These are phyloP conservation scores for Acacia crassicarpa DNA, from an alignment of 306 rosid genomes.

Conservation along the genomic window DNA sequence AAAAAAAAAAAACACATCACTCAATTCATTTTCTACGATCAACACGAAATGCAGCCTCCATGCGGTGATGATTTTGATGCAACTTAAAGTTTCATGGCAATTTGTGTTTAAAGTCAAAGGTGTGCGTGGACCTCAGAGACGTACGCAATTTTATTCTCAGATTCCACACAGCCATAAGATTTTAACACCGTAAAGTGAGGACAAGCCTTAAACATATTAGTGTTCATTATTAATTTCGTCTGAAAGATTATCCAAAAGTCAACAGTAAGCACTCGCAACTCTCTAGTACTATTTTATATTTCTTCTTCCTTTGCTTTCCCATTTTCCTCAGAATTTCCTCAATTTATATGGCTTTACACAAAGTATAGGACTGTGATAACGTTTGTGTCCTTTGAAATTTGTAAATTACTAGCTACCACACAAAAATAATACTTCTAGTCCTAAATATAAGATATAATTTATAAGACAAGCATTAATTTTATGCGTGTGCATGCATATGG, in stretches of 20 bases:
- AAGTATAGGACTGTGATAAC: too few species aligned
- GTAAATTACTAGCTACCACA: too few species aligned
- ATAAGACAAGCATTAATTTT: too few species aligned
- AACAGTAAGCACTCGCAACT: conserved; percentile 31
- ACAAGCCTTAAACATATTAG: neutral
- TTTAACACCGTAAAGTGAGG: conserved; percentile 32
- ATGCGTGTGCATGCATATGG: too few species aligned
- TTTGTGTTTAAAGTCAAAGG: conserved; percentile 48
- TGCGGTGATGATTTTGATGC: conserved; percentile 21
- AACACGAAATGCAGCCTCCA: conserved; percentile 33
- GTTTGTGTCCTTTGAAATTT: too few species aligned
- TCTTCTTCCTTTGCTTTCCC: neutral
- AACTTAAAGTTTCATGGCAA: conserved; percentile 29
- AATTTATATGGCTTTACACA: neutral
- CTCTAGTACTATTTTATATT: neutral
- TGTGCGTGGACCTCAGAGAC: conserved; percentile 31
- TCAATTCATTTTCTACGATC: neutral
- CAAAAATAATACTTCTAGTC: too few species aligned
- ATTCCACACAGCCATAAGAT: neutral
- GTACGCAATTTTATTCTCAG: conserved; percentile 6
- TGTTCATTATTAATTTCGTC: neutral
- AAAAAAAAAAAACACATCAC: neutral
- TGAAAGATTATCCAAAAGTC: conserved; percentile 25
- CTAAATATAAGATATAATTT: too few species aligned
- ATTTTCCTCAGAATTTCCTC: neutral